These are phyloP conservation scores for Nemania bipapillata DNA, from an alignment of 2,329 filamentous ascomycete genomes.

Conservation along the genomic window DNA sequence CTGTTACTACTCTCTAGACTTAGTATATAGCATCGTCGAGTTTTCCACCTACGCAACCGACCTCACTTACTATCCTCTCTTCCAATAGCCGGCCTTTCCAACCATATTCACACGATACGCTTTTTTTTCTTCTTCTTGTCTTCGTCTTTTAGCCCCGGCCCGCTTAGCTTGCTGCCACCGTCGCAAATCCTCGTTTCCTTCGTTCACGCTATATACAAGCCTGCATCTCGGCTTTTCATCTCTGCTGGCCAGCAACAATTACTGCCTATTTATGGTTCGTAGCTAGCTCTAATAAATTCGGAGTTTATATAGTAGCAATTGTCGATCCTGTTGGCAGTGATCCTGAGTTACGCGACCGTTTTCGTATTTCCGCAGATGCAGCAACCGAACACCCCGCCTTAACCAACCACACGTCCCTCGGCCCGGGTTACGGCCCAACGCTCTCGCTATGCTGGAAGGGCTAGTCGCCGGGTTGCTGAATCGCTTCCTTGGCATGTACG, in stretches of 20 bases:
- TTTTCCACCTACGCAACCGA: slow-evolving; percentile 7
- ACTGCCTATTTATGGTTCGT: neutral
- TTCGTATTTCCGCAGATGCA: slow-evolving; percentile 47
- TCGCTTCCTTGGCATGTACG: slow-evolving; percentile 99
- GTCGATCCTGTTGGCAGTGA: neutral
- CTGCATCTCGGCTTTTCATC: neutral
- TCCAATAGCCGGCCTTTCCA: neutral
- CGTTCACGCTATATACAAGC: neutral
- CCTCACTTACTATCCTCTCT: neutral
- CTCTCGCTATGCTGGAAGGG: slow-evolving; percentile 88
- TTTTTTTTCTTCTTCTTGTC: too few species aligned
- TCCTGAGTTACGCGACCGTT: neutral
- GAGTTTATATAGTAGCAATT: neutral
- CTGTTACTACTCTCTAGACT: neutral
- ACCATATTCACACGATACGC: neutral
- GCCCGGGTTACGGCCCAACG: slow-evolving; percentile 76
- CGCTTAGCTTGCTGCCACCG: neutral
- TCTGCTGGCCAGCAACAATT: neutral
- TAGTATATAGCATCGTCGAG: slow-evolving; percentile 10
- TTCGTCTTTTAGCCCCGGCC: neutral
- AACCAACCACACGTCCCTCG: slow-evolving; percentile 57
- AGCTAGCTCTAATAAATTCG: neutral
- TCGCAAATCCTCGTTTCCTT: neutral
- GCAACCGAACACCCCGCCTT: slow-evolving; percentile 44
- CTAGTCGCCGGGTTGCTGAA: slow-evolving; percentile 97